Base-by-base conservation (phyloP, 2,329 filamentous ascomycete genomes). In the Penicillium hordei region DNA sequence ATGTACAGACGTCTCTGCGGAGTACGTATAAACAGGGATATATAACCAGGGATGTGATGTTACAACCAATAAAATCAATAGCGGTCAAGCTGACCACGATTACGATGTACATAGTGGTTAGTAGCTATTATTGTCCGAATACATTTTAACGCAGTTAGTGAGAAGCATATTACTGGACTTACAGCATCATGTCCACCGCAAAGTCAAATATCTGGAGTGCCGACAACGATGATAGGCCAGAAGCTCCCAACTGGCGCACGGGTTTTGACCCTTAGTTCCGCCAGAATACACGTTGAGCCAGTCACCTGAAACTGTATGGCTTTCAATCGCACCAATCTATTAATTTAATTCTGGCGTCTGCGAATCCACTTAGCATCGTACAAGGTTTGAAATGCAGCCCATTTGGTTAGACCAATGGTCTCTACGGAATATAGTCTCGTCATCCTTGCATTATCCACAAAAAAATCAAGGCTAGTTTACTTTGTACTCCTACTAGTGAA, bases 391-490 rank as follows among this genome's bases (percentile, higher is more conserved):
- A 55, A 8, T 49, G 52, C 13, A 58, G 50, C 29, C 44, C 54
- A 25, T 56, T 44, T 38, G 44, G 56, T 59, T 58, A 54, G 59
- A 51, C 65, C 65, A 65, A 67, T 66, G 52, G 59, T 45, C 57
- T 59, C 56, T 59, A 13, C 17, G 42, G 17, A 27, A 17, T 29
- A 55, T 52, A 50, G 52, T 40, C 57, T 63, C 50, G 46, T 61
- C 59, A 51, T 63, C 61, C 63, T 67, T 67, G 61, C 65, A 64
- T 64, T 43, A 58, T 21, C 39, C 53, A 46, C 36, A 7, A 12
- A 21, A 21, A 21, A 36, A 48, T 33, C 23, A 36, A 34, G 33
- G 15, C 36, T 34, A 19, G 23, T 21, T 55, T 17, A 25, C n/a
- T 39, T 21, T 19, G 36, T 21, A 21, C 12, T 21, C 39, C 15